Conservation (phyloP, 2,329 filamentous ascomycete species). For the Westerdykella ornata region DNA sequence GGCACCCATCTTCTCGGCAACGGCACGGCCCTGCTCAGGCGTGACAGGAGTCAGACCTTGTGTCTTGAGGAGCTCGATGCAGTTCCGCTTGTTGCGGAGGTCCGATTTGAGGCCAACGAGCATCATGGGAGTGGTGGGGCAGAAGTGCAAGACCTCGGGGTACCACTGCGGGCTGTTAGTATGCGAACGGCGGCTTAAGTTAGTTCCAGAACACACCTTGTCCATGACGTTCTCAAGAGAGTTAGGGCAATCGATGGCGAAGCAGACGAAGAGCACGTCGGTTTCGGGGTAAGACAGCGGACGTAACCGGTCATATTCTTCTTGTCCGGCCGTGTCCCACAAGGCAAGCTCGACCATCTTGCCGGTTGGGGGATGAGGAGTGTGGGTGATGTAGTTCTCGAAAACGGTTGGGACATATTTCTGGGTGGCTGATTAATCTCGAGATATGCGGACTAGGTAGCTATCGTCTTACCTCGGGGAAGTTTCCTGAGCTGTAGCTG, state of each 20-base stretch:
- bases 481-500: slow-evolving; percentile 97
- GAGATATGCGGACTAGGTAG: slow-evolving; percentile 15
- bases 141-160: slow-evolving; percentile 97
- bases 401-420: slow-evolving; percentile 99
- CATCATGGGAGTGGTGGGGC: slow-evolving; percentile 91
- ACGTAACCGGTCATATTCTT: slow-evolving; percentile 94
- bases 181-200: slow-evolving; percentile 1
- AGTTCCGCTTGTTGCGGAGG: slow-evolving; percentile 88
- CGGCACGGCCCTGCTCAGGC: slow-evolving; percentile 76
- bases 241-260: slow-evolving; percentile 97
- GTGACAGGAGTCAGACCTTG: slow-evolving; percentile 95
- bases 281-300: slow-evolving; percentile 97
- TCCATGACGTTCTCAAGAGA: slow-evolving; percentile 98
- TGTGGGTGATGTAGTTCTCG: slow-evolving; percentile 99
- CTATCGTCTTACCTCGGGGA: slow-evolving; percentile 72
- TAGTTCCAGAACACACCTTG: slow-evolving; percentile 59
- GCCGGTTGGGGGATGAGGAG: slow-evolving; percentile 75
- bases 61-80: slow-evolving; percentile 97
- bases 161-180: slow-evolving; percentile 70
- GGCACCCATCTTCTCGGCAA: slow-evolving; percentile 90
- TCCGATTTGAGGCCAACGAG: slow-evolving; percentile 96
- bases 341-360: slow-evolving; percentile 95
- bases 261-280: slow-evolving; percentile 96
- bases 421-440: slow-evolving; percentile 43
- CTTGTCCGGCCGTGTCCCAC: slow-evolving; percentile 97